phyloP scores from a whole-genome alignment of 768 basidiomycete species.

The Cubamyces sp. region DNA sequence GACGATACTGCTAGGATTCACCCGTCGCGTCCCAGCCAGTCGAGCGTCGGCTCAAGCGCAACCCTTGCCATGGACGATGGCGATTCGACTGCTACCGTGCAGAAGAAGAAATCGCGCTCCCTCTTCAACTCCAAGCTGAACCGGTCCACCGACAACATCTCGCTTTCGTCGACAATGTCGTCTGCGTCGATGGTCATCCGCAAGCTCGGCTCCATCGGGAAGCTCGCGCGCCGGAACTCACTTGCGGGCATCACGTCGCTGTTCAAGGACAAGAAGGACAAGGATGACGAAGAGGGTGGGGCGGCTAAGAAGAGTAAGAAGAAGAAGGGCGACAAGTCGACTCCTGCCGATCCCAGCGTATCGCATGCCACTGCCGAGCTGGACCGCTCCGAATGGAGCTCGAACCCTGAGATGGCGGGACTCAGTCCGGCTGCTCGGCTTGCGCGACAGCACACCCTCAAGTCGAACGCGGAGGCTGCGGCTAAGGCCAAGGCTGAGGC shows the following conservation, averaged over 20 bases:
- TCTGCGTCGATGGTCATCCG: conserved; percentile 96
- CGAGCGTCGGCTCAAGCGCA: conserved; percentile 33
- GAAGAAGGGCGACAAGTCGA: conserved; percentile 63
- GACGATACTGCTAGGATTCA: conserved; percentile 34
- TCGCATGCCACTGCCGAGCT: conserved; percentile 86
- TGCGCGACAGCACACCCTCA: conserved; percentile 89
- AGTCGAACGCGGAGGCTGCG: conserved; percentile 81
- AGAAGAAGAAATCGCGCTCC: conserved; percentile 74
- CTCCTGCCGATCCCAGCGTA: conserved; percentile 69
- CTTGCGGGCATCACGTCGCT: conserved; percentile 89
- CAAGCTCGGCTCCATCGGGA: conserved; percentile 90
- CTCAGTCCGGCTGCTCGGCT: conserved; percentile 89
- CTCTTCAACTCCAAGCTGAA: conserved; percentile 91
- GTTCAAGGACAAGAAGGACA: conserved; percentile 82
- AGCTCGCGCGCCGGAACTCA: conserved; percentile 86
- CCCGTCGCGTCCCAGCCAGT: conserved; percentile 29
- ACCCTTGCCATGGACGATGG: conserved; percentile 36
- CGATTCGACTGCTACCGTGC: conserved; percentile 38
- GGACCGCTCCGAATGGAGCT: conserved; percentile 74
- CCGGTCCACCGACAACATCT: conserved; percentile 92
- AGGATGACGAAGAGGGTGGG: conserved; percentile 44
- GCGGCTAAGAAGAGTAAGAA: conserved; percentile 55
- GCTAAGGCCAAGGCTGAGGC: conserved; percentile 62
- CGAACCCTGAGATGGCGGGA: conserved; percentile 62
- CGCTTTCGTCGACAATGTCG: conserved; percentile 90